phyloP scores from a whole-genome alignment of 1,284 basidiomycete species.

The Ceratorhiza oryzae-sativae region DNA sequence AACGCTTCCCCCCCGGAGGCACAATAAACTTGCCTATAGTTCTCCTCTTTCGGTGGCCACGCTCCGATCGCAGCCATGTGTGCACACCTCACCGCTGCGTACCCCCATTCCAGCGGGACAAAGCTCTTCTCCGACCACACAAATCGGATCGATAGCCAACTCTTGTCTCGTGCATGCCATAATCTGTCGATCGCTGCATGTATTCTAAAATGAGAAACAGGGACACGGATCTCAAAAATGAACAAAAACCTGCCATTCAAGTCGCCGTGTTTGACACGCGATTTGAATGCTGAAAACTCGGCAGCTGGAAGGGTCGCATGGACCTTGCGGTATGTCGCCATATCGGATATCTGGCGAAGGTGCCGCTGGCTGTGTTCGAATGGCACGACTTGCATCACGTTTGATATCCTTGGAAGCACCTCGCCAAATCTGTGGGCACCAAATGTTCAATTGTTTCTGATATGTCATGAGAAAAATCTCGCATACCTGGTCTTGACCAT shows the following conservation, averaged over 20 bases:
- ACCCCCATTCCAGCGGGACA: constrained; percentile 79
- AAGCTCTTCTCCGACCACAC: constrained; percentile 81
- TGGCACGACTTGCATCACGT: constrained; percentile 62
- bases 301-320: constrained; percentile 75
- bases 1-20: neutral
- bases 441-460: no score
- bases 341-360: constrained; percentile 73
- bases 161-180: constrained; percentile 74
- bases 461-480: no score
- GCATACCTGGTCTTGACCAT: constrained; percentile 78
- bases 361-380: constrained; percentile 73
- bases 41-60: constrained; percentile 82
- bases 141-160: constrained; percentile 77
- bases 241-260: constrained; percentile 53
- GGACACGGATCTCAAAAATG: neutral
- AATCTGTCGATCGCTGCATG: constrained; percentile 63
- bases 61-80: constrained; percentile 74
- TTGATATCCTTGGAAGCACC: constrained; percentile 70
- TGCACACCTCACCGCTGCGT: constrained; percentile 77
- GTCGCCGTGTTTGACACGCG: constrained; percentile 73
- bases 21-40: constrained; percentile 67
- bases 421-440: constrained; percentile 74
- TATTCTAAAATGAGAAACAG: constrained; percentile 12
- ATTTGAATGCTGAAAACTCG: constrained; percentile 70
- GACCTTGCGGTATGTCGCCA: constrained; percentile 74